Evolutionary conservation across 2,329 filamentous ascomycete species (phyloP), one percentile per base, ranked within the genome.

Genomic region (Lecanicillium sp.): DNA sequence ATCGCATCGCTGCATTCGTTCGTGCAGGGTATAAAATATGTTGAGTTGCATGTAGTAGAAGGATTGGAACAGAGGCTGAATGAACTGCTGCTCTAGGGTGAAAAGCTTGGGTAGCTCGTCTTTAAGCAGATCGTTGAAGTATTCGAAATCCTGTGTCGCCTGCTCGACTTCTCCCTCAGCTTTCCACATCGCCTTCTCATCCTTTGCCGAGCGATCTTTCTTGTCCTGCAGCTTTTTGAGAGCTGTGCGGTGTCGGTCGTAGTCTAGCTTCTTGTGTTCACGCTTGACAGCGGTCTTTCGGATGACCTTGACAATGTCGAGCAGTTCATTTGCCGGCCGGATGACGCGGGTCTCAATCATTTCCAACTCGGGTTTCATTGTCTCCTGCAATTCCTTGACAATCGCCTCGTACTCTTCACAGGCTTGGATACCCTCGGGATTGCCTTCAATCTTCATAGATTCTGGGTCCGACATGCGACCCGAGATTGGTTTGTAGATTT

Each of bases 41-140:
- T 98, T 98, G 48, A 98, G 77, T 63, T 98, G 92, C 92, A 98
- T 98, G 70, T 96, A 98, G 67, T 98, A 98, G 68, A 98, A 98
- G 9, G 86, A 94, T 60, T 96, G 92, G 72, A 98, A 98, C 7
- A 98, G 77, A 3, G 92, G 92, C 50, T 86, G 82, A 60, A 98
- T 98, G 60, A 98, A 96, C 60, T 96, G 84, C 47, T 82, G 78
- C 62, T 98, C 92, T 14, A 98, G 77, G 7, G 68, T 62, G 62
- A 98, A 98, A 9, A 98, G 75, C 61, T 88, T 87, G 19, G 92
- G 92, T 46, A 98, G 70, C 64, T 98, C 92, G 14, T 94, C 86
- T 67, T 98, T 98, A 45, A 98, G 75, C 37, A 98, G 70, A 54
- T 95, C 87, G 66, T 98, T 98, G 72, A 92, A 96, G 67, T 95